Conservation (phyloP, 331 rosid species). For the Malus hybrid region DNA sequence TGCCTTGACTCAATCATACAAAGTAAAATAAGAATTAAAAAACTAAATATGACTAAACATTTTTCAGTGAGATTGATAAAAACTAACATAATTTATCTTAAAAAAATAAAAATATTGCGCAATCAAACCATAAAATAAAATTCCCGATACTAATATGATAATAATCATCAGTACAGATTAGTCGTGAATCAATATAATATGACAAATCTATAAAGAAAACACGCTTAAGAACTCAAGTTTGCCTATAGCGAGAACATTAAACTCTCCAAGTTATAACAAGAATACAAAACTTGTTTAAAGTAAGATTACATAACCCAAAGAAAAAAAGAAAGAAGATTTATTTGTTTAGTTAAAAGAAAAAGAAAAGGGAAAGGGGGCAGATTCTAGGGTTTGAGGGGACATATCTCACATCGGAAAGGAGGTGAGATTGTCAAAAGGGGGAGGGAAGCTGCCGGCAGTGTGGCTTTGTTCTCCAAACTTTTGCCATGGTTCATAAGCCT, state of each 20-base stretch:
- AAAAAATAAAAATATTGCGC: neutral
- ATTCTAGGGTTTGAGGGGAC: constrained; percentile 9
- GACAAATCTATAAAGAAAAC: neutral
- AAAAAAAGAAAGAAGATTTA: neutral
- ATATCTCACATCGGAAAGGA: constrained; percentile 8
- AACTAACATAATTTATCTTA: neutral
- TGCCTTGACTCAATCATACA: constrained; percentile 19
- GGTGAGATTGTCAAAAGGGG: constrained; percentile 27
- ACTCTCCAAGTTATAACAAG: neutral
- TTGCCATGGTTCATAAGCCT: constrained; percentile 24
- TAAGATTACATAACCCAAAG: neutral
- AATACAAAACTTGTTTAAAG: neutral
- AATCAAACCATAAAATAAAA: too few species aligned
- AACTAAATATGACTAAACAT: neutral
- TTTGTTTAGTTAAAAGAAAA: neutral
- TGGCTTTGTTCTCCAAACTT: neutral
- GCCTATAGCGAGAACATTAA: neutral
- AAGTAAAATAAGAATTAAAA: constrained; percentile 1
- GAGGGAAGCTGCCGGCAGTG: constrained; percentile 21
- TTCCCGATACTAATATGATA: too few species aligned
- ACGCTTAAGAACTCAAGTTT: neutral
- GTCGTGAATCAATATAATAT: neutral
- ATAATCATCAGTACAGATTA: accelerated
- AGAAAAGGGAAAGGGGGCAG: neutral
- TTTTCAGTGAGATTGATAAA: too few species aligned